Evolutionary conservation across 495 filamentous ascomycete genomes (phyloP), one percentile per base, ranked within the genome.

Genomic region (Hypomontagnella submonticulosa): DNA sequence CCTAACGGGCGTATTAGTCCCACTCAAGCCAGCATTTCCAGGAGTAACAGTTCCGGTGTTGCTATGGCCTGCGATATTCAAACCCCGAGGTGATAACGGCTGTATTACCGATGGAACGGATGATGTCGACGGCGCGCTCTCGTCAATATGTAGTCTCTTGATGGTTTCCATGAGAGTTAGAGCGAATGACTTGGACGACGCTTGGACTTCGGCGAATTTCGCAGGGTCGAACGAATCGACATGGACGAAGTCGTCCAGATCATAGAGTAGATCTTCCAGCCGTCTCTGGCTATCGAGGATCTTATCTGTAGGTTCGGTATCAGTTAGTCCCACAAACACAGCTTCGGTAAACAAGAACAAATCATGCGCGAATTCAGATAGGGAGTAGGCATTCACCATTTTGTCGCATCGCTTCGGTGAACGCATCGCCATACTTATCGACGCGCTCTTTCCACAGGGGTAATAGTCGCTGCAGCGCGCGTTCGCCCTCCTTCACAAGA

Each of bases 191-290:
- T 76, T 79, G 12, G 75, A 72, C 1, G 74, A 72, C 0, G 71
- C 69, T 51, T 77, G 77, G 0, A 79, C 57, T 1, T 73, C 62
- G 4, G 69, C 54, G 30, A 75, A 79, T 43, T 60, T 73, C 3
- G 50, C 44, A 10, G 60, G 41, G 16, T 75, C 69, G 30, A 79
- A 79, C 20, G 72, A 59, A 44, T 75, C 75, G 0, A 71, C 63
- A 1, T 75, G 56, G 18, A 68, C 69, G 42, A 72, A 75, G 53
- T 79, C 77, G 16, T 79, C 75, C 27, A 79, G 69, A 52, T 77
- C 75, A 57, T 74, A 79, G 10, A 79, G 73, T 3, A 77, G 69
- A 56, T 77, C 73, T 44, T 79, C 75, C 8, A 79, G 54, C 1
- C 70, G 54, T 9, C 74, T 60, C 8, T 76, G 69, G 11, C 69